These are phyloP conservation scores for Rhodofomes roseus DNA, from an alignment of 1,284 basidiomycete genomes.

Conservation along the genomic window DNA sequence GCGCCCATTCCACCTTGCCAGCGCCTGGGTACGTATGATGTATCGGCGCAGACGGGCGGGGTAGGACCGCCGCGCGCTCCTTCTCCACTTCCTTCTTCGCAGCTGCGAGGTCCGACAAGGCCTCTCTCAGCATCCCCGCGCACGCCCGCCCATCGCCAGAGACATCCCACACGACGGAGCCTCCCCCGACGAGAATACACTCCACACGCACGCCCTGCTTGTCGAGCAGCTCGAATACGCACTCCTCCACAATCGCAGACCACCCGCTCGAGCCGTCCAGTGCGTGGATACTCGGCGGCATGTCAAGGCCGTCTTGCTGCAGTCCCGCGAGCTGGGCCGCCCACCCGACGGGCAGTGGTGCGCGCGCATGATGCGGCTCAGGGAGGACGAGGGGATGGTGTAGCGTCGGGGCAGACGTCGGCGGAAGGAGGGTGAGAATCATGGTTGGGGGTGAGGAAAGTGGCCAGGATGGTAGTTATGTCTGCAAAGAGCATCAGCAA, in stretches of 20 bases:
- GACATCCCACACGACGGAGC: slow-evolving; percentile 45
- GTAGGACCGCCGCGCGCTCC: slow-evolving; percentile 21
- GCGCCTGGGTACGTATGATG: not conserved
- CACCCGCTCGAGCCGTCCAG: slow-evolving; percentile 63
- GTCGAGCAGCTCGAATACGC: slow-evolving; percentile 53
- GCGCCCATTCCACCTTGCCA: slow-evolving; percentile 3
- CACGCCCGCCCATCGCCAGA: slow-evolving; percentile 30
- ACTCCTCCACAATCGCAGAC: slow-evolving; percentile 50
- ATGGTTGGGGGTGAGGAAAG: slow-evolving; percentile 34
- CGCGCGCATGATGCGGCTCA: slow-evolving; percentile 26
- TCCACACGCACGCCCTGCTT: slow-evolving; percentile 33
- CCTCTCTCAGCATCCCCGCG: slow-evolving; percentile 40
- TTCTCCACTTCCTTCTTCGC: slow-evolving; percentile 20
- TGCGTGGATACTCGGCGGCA: slow-evolving; percentile 53
- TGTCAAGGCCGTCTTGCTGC: slow-evolving; percentile 51
- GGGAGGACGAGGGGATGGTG: not conserved
- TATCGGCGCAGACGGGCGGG: not conserved
- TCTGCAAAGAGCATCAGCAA: not conserved
- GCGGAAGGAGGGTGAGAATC: slow-evolving; percentile 66
- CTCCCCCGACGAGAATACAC: slow-evolving; percentile 57
- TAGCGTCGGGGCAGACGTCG: slow-evolving; percentile 10
- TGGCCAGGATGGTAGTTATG: not conserved
- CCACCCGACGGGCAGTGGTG: slow-evolving; percentile 53
- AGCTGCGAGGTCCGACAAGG: slow-evolving; percentile 51
- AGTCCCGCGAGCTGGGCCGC: slow-evolving; percentile 50